Evolutionary conservation across 139 green algal genomes (phyloP).

Genomic region (Closterium sp.): DNA sequence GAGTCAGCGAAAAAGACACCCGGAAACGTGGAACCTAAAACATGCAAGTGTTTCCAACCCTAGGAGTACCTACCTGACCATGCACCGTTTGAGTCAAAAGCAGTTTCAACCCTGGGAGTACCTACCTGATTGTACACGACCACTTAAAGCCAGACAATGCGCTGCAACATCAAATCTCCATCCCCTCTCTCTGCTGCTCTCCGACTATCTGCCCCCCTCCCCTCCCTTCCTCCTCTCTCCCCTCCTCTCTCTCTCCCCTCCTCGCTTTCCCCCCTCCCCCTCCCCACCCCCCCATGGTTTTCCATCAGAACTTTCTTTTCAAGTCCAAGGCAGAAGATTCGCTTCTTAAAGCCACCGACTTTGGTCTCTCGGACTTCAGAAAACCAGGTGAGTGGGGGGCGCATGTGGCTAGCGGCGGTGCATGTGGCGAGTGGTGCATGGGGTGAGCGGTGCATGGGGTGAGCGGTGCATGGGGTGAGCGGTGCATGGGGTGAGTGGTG

Average conservation of each 20-base stretch:
- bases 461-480: too few species aligned
- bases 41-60: too few species aligned
- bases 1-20: too few species aligned
- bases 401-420: background rate
- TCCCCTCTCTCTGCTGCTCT: background rate
- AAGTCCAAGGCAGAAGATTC: slow-evolving; percentile 61
- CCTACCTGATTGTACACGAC: too few species aligned
- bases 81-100: background rate
- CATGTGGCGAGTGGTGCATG: background rate
- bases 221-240: background rate
- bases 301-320: slow-evolving; percentile 89
- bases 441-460: too few species aligned
- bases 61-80: too few species aligned
- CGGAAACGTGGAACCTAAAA: too few species aligned
- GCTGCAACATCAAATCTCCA: too few species aligned
- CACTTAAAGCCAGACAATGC: too few species aligned
- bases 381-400: slow-evolving; percentile 23
- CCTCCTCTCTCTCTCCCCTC: background rate
- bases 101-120: too few species aligned
- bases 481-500: too few species aligned
- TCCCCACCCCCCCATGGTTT: background rate
- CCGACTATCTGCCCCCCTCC: background rate
- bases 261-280: background rate
- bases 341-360: slow-evolving; percentile 73
- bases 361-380: slow-evolving; percentile 70